A percentile compares a stretch with the other conserved stretches of the same genome.
Evolutionary conservation across 768 basidiomycete genomes (phyloP).

Genomic region (Inosperma sp.): DNA sequence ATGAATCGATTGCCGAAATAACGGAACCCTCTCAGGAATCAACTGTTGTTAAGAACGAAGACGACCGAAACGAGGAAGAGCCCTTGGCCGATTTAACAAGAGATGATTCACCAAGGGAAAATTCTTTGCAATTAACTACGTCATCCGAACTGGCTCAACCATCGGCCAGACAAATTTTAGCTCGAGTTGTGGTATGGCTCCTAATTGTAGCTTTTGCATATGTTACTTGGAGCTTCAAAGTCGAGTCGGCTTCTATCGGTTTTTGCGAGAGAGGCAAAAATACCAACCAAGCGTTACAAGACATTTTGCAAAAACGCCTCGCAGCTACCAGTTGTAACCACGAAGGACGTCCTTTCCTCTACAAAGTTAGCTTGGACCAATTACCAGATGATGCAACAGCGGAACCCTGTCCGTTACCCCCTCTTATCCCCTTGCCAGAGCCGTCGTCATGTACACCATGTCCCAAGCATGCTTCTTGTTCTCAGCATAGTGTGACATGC

Average conservation of each 20-base stretch:
- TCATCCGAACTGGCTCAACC: constrained; percentile 8
- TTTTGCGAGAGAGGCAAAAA: constrained; percentile 65
- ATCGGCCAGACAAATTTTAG: constrained; percentile 25
- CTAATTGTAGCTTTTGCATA: constrained; percentile 32
- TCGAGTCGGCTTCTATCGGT: constrained; percentile 65
- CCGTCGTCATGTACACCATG: constrained; percentile 69
- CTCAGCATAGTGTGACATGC: constrained; percentile 53
- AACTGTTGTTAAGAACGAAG: constrained; percentile 9
- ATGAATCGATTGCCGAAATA: constrained; percentile 11
- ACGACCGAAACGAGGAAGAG: constrained; percentile 5
- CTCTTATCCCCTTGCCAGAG: constrained; percentile 50
- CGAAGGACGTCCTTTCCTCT: constrained; percentile 37
- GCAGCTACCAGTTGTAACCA: constrained; percentile 53
- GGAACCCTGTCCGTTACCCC: constrained; percentile 49
- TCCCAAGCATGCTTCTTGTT: constrained; percentile 64
- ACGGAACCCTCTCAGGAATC: constrained; percentile 11
- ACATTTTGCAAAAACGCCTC: constrained; percentile 39
- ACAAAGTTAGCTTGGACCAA: constrained; percentile 29
- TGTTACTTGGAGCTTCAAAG: constrained; percentile 50
- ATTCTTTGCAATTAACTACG: constrained; percentile 17
- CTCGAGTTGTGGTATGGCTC: constrained; percentile 41
- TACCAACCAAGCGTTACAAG: constrained; percentile 55
- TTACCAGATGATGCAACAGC: too few relatives aligned
- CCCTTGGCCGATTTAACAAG: not conserved
- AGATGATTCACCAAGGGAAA: constrained; percentile 15